phyloP scores from a whole-genome alignment of 257 asterid genomes.

The Asclepias syriaca region DNA sequence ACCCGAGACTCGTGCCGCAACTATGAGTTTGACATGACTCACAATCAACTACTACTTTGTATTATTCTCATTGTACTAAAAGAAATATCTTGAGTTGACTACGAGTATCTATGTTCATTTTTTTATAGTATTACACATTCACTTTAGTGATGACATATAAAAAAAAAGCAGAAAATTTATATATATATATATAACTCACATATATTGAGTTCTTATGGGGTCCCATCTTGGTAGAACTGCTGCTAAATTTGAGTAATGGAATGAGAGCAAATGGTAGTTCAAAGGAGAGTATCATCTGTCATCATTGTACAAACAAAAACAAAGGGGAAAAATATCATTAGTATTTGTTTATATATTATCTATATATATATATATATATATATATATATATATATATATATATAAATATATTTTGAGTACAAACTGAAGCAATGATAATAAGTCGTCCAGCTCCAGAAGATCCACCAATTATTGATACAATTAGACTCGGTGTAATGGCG shows the following conservation, averaged over 20 bases:
- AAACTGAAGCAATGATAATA: conserved; percentile 90
- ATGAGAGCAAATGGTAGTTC: conserved; percentile 85
- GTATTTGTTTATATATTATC: no score
- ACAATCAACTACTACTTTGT: no score
- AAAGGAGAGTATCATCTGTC: conserved; percentile 82
- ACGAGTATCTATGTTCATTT: no score
- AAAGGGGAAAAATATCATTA: not conserved
- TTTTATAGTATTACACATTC: no score
- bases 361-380: not conserved
- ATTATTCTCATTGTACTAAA: no score
- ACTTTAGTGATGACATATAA: no score
- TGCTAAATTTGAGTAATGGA: conserved; percentile 77
- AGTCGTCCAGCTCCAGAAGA: conserved; percentile 78
- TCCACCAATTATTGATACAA: conserved; percentile 83
- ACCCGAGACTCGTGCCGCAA: no score
- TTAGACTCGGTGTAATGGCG: conserved; percentile 81
- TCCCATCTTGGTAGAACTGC: conserved; percentile 74
- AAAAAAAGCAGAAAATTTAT: not conserved
- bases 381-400: no score
- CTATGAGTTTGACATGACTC: no score
- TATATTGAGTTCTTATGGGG: conserved; percentile 79
- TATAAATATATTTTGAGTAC: conserved; percentile 2
- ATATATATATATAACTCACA: conserved; percentile 62
- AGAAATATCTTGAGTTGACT: no score
- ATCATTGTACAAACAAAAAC: not conserved